Evolutionary conservation across 129 eudicot genomes (phyloP).

Genomic region (Flaveria bidentis): DNA sequence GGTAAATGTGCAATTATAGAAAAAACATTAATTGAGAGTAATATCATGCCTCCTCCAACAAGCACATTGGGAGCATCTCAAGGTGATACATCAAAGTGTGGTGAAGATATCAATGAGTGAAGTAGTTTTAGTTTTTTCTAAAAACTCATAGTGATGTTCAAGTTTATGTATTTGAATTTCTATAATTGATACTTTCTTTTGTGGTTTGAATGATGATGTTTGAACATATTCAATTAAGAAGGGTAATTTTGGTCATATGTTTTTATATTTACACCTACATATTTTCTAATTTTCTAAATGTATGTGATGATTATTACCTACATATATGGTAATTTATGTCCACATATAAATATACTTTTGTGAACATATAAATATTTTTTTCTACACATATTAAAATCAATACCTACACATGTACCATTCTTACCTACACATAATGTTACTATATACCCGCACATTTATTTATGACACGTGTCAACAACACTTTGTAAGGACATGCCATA

Average conservation of each 20-base stretch:
- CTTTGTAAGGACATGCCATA: no score
- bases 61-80: neutral
- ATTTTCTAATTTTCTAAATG: no score
- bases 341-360: neutral
- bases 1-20: neutral
- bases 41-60: conserved; percentile 10
- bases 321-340: neutral
- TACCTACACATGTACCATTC: neutral
- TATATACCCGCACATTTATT: neutral
- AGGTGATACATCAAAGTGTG: neutral
- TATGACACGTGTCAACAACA: neutral
- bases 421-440: neutral
- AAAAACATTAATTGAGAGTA: neutral
- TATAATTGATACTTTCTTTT: neutral
- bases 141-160: neutral
- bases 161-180: neutral
- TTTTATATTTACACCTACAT: neutral
- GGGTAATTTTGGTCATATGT: neutral
- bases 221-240: neutral
- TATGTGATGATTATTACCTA: neutral
- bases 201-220: neutral
- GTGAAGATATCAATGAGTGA: neutral
- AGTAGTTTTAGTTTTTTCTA: neutral
- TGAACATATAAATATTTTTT: neutral
- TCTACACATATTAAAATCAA: neutral